Evolutionary conservation across 805 yeast genomes (phyloP).

Genomic region (Kazachstania martiniae): DNA sequence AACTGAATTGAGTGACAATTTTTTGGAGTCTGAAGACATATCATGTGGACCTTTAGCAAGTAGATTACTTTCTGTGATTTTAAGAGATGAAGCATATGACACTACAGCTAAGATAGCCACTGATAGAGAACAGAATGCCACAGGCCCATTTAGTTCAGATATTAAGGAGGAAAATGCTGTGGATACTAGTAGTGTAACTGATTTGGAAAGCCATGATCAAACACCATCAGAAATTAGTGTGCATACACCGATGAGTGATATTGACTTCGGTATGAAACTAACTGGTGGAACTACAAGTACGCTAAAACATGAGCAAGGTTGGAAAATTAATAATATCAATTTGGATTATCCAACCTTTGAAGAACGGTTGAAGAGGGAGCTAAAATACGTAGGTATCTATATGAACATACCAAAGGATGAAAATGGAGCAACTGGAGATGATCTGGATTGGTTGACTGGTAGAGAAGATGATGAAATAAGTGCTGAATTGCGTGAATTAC

Average conservation of each 20-base stretch:
- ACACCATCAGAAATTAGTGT: conserved; percentile 11
- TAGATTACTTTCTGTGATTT: conserved; percentile 69
- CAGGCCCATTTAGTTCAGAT: conserved; percentile 1
- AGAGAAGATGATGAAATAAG: conserved; percentile 93
- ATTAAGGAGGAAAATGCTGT: conserved; percentile 16
- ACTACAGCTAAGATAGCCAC: not conserved
- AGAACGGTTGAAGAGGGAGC: conserved; percentile 76
- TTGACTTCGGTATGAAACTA: not conserved
- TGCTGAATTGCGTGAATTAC: conserved; percentile 67
- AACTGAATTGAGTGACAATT: conserved; percentile 41
- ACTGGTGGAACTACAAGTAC: conserved; percentile 22
- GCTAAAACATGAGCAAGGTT: conserved; percentile 35
- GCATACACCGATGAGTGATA: conserved; percentile 14
- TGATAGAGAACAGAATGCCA: conserved; percentile 1
- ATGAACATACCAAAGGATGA: conserved; percentile 40
- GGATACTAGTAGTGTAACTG: conserved; percentile 7
- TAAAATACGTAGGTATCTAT: conserved; percentile 82
- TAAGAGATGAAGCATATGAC: conserved; percentile 26
- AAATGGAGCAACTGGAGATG: conserved; percentile 20
- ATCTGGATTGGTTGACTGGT: conserved; percentile 55
- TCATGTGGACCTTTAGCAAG: conserved; percentile 89
- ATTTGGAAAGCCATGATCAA: conserved; percentile 9
- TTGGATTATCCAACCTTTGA: conserved; percentile 74
- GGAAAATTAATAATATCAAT: conserved; percentile 36
- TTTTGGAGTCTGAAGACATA: conserved; percentile 58